A percentile compares a stretch with the other conserved stretches of the same genome.
Conservation (phyloP, 1,284 basidiomycete species). For the Naganishia albida region DNA sequence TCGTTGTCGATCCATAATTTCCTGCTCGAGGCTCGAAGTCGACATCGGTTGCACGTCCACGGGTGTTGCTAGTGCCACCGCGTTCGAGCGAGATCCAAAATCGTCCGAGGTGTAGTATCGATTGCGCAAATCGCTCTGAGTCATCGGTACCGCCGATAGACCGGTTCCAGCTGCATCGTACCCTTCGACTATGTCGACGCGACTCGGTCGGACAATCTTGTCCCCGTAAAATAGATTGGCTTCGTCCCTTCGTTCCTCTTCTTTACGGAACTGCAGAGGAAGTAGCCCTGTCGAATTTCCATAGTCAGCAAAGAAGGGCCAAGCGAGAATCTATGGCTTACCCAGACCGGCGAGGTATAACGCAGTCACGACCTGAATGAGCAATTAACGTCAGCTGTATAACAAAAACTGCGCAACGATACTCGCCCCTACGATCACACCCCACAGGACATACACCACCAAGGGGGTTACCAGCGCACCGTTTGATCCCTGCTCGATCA, state of each 20-base stretch:
- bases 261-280: slow-evolving; percentile 16
- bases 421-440: slow-evolving; percentile 20
- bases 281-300: not conserved
- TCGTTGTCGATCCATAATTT: slow-evolving; percentile 12
- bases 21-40: slow-evolving; percentile 5
- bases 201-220: not conserved
- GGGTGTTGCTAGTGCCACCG: not conserved
- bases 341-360: slow-evolving; percentile 21
- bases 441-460: slow-evolving; percentile 24
- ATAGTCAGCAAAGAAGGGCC: not conserved
- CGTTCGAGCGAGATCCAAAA: not conserved
- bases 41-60: not conserved
- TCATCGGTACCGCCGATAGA: not conserved
- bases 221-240: not conserved
- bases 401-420: not conserved
- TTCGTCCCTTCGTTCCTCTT: slow-evolving; percentile 1
- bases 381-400: not conserved
- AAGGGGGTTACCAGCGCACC: slow-evolving; percentile 5
- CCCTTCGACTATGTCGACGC: not conserved
- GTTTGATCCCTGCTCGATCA: slow-evolving; percentile 9
- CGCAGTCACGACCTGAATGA: slow-evolving; percentile 1
- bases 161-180: not conserved
- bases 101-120: not conserved
- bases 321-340: not conserved
- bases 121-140: not conserved